A percentile compares a stretch with the other conserved stretches of the same genome.
Evolutionary conservation across 169 alveolate genomes (phyloP).

Genomic region (Plasmodium yoelii): DNA sequence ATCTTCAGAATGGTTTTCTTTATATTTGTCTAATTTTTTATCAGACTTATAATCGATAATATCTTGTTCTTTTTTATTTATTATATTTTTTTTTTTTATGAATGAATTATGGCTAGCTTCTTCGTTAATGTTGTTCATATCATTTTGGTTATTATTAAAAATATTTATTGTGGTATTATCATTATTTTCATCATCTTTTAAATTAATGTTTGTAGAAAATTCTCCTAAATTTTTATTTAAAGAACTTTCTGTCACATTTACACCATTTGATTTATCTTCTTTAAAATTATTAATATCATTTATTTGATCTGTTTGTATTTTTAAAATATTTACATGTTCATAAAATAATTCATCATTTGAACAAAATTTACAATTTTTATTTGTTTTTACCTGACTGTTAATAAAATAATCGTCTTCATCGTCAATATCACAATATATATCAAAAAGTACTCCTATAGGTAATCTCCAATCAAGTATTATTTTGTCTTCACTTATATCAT

Average conservation of each 20-base stretch:
- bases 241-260: not conserved
- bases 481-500: slow-evolving; percentile 2
- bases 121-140: not conserved
- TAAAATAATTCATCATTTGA: slow-evolving; percentile 30
- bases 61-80: no score
- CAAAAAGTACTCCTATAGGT: slow-evolving; percentile 68
- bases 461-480: slow-evolving; percentile 68
- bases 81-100: no score
- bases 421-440: slow-evolving; percentile 58
- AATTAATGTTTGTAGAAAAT: not conserved
- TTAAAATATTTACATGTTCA: slow-evolving; percentile 38
- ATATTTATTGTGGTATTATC: not conserved
- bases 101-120: not conserved
- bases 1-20: not conserved
- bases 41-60: no score
- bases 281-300: not conserved
- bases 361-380: slow-evolving; percentile 16
- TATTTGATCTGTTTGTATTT: not conserved
- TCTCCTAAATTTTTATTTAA: slow-evolving; percentile 1
- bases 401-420: not conserved
- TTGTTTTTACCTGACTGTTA: not conserved
- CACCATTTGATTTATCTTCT: not conserved
- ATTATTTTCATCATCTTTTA: not conserved
- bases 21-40: no score
- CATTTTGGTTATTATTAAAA: not conserved